Conservation (phyloP, 2,329 filamentous ascomycete genomes). For the Penicillium sp. region DNA sequence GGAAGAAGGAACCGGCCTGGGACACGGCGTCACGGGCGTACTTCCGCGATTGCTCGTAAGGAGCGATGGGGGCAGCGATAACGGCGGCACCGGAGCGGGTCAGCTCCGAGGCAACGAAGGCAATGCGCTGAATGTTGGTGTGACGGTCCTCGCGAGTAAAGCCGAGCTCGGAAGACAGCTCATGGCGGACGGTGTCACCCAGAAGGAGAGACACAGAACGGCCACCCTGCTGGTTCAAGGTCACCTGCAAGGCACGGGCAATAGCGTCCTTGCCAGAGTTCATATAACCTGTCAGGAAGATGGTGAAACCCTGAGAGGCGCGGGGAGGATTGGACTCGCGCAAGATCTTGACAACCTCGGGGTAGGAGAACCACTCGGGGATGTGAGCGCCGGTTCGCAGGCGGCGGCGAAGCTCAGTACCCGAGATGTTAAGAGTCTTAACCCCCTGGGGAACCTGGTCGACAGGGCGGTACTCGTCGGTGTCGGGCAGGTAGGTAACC, state of each 20-base stretch:
- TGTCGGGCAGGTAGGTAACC: constrained; percentile 98
- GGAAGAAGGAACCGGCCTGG: constrained; percentile 89
- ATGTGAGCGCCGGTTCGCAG: constrained; percentile 91
- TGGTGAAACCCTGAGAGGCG: constrained; percentile 89
- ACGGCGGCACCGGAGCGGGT: constrained; percentile 90
- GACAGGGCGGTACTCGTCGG: constrained; percentile 91
- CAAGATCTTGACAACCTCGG: constrained; percentile 93
- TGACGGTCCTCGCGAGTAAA: constrained; percentile 91
- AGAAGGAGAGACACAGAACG: constrained; percentile 91
- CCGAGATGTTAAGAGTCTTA: constrained; percentile 83
- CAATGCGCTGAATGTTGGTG: constrained; percentile 92
- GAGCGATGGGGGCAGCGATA: constrained; percentile 93
- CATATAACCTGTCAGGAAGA: constrained; percentile 95
- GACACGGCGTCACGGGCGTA: constrained; percentile 75
- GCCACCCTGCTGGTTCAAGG: constrained; percentile 95
- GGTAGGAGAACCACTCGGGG: constrained; percentile 99
- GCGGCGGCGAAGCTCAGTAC: constrained; percentile 86
- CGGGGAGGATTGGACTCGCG: constrained; percentile 94
- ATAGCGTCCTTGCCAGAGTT: constrained; percentile 98
- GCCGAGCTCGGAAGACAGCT: constrained; percentile 91
- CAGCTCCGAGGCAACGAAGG: constrained; percentile 92
- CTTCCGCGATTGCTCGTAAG: constrained; percentile 74
- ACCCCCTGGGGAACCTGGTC: constrained; percentile 82
- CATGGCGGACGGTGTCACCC: constrained; percentile 89
- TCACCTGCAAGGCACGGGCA: constrained; percentile 91